These are phyloP conservation scores for Spergularia azorica DNA, from an alignment of 179 eudicot genomes.

Conservation along the genomic window DNA sequence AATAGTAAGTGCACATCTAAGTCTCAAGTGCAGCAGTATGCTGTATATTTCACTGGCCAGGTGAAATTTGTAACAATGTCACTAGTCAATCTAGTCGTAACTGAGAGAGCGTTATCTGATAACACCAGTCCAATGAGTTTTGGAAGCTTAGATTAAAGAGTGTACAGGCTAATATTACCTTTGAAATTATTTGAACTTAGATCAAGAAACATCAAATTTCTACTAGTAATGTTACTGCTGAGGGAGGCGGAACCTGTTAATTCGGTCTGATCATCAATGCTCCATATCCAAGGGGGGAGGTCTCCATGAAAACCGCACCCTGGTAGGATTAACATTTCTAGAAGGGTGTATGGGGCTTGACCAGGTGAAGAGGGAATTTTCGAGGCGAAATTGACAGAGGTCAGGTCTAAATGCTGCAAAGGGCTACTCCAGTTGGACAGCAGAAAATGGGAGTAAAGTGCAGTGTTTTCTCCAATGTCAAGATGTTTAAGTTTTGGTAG, in stretches of 20 bases:
- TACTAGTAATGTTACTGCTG: background rate
- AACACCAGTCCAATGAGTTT: background rate
- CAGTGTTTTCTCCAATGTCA: conserved; percentile 4
- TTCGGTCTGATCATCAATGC: background rate
- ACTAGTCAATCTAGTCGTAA: background rate
- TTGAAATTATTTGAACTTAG: conserved; percentile 25
- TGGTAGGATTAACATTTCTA: background rate
- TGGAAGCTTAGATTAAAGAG: background rate
- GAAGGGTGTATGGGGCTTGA: conserved; percentile 19
- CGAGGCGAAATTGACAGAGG: conserved; percentile 19
- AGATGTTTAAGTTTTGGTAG: conserved; percentile 16
- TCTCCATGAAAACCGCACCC: conserved; percentile 23
- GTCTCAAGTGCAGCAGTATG: too few species aligned
- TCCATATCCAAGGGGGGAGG: conserved; percentile 30
- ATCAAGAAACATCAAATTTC: background rate
- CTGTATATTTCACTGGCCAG: too few species aligned
- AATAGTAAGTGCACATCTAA: too few species aligned
- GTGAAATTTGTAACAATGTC: background rate
- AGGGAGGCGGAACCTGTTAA: too few species aligned
- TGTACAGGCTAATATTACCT: conserved; percentile 10
- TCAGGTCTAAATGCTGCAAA: conserved; percentile 16
- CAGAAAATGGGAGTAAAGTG: conserved; percentile 16
- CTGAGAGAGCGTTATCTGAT: conserved; percentile 10
- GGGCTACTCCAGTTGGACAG: conserved; percentile 18
- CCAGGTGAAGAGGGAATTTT: conserved; percentile 26